phyloP scores from a whole-genome alignment of 192 early-diverging fungal genomes.

The Coemansia sp. region DNA sequence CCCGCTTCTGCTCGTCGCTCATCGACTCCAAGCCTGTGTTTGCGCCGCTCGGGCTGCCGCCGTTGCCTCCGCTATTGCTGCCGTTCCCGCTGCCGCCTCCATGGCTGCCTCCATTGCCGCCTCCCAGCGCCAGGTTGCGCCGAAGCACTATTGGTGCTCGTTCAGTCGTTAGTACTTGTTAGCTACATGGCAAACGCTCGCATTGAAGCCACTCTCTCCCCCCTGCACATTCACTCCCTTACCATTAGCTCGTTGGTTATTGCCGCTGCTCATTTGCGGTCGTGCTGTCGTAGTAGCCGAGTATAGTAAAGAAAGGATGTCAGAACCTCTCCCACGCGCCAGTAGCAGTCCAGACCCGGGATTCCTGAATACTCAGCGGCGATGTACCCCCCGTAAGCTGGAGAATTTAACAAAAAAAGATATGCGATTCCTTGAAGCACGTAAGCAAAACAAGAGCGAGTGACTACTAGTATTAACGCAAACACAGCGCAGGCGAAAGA shows the following conservation, averaged over 20 bases:
- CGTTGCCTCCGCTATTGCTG: background rate
- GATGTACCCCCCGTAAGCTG: no score
- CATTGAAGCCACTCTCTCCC: background rate
- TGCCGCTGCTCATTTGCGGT: slow-evolving; percentile 16
- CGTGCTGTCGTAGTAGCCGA: background rate
- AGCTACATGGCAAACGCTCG: background rate
- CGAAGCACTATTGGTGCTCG: background rate
- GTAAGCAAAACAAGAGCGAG: background rate
- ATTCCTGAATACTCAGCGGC: no score
- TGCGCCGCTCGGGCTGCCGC: slow-evolving; percentile 3
- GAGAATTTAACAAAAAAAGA: no score
- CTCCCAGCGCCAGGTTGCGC: slow-evolving; percentile 6
- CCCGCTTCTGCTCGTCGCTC: slow-evolving; percentile 50
- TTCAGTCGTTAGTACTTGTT: background rate
- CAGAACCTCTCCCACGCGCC: no score
- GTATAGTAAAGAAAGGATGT: background rate
- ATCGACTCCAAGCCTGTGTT: slow-evolving; percentile 25
- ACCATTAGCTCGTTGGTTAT: slow-evolving; percentile 40
- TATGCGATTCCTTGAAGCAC: background rate
- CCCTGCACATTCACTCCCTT: background rate
- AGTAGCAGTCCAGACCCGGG: no score
- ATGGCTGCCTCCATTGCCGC: slow-evolving; percentile 1
- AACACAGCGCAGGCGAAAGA: background rate
- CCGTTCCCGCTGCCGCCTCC: slow-evolving; percentile 9
- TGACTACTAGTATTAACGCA: background rate